phyloP scores from a whole-genome alignment of 768 basidiomycete species.

The Rossbeevera mucosa region DNA sequence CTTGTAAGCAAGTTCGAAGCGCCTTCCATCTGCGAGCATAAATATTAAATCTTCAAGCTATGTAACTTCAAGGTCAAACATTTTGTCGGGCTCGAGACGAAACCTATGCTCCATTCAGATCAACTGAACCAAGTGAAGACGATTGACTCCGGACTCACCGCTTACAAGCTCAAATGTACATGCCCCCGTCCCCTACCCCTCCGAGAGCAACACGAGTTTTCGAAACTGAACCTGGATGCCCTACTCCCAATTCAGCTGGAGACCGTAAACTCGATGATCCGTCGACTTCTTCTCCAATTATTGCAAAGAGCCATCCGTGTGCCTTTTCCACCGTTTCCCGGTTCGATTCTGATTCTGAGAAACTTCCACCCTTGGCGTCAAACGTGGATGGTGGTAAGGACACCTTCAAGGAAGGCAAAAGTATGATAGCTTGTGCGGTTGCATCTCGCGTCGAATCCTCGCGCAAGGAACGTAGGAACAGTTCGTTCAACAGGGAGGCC shows the following conservation, averaged over 20 bases:
- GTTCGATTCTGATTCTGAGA: constrained; percentile 22
- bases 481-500: constrained; percentile 43
- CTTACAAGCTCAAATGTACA: constrained; percentile 40
- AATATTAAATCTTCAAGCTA: no score
- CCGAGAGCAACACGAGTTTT: constrained; percentile 11
- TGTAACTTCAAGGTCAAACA: background rate
- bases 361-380: constrained; percentile 26
- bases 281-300: constrained; percentile 25
- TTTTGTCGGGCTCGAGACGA: no score
- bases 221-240: background rate
- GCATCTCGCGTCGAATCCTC: background rate
- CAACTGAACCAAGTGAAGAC: no score
- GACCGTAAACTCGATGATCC: constrained; percentile 6
- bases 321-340: constrained; percentile 35
- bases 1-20: background rate
- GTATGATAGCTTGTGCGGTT: constrained; percentile 28
- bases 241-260: constrained; percentile 11
- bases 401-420: constrained; percentile 47
- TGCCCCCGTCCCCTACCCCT: constrained; percentile 45
- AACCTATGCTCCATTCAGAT: background rate
- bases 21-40: no score
- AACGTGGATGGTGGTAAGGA: constrained; percentile 39
- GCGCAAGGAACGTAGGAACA: constrained; percentile 13
- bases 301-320: constrained; percentile 35
- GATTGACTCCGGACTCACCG: background rate